These are phyloP conservation scores for Globisporangium viniferum DNA, from an alignment of 352 stramenopile species.

Conservation along the genomic window DNA sequence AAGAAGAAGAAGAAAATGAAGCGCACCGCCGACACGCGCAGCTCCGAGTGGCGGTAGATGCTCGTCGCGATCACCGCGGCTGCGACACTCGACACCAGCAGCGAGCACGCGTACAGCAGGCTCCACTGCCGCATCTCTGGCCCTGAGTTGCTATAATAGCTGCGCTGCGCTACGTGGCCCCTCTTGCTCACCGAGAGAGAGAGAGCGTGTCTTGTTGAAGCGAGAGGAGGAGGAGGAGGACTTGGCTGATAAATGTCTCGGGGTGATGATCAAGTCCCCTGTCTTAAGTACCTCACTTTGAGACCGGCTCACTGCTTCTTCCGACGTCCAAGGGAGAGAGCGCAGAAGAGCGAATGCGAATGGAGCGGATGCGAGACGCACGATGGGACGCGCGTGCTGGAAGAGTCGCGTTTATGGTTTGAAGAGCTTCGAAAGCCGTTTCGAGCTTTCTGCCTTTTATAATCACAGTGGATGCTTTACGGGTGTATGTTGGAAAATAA, in stretches of 20 bases:
- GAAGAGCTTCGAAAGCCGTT: no score
- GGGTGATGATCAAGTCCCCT: background rate
- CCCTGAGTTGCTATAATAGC: background rate
- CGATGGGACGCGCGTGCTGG: background rate
- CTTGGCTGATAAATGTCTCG: background rate
- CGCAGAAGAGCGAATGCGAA: background rate
- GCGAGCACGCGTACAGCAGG: conserved; percentile 37
- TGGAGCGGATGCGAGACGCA: background rate
- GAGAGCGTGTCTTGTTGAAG: background rate
- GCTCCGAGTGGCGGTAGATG: conserved; percentile 35
- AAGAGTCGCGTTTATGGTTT: background rate
- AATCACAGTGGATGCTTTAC: no score
- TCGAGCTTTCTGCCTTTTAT: no score
- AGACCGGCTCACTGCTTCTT: background rate
- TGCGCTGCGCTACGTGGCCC: no score
- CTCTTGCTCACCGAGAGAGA: background rate
- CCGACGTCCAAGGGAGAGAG: background rate
- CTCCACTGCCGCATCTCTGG: conserved; percentile 37
- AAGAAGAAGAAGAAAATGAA: conserved; percentile 61
- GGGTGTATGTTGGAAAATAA: no score
- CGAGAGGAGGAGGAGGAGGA: background rate
- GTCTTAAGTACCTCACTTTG: background rate
- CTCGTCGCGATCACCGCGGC: conserved; percentile 32
- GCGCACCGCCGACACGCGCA: conserved; percentile 38
- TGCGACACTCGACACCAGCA: conserved; percentile 35